A percentile compares a stretch with the other conserved stretches of the same genome.
Conservation (phyloP, 1,284 basidiomycete species). For the Ustilago lituana region DNA sequence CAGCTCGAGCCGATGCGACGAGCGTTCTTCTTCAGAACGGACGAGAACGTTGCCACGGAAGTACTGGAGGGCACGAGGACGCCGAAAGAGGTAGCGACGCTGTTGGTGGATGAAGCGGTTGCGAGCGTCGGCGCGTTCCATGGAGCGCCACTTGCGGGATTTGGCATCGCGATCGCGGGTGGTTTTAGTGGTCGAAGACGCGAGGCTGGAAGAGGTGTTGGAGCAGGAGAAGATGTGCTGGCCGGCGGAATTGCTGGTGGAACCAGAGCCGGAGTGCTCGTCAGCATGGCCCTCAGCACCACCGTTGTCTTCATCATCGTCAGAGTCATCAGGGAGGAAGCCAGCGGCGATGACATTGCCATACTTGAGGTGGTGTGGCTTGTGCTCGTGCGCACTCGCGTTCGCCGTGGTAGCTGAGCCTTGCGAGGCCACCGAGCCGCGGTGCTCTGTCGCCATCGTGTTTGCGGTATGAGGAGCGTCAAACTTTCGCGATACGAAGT, state of each 20-base stretch:
- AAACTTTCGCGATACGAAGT: too few relatives aligned
- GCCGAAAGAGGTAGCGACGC: conserved; percentile 55
- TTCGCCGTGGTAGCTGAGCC: conserved; percentile 3
- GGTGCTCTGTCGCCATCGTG: conserved; percentile 21
- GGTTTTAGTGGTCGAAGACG: conserved; percentile 10
- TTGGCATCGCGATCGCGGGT: conserved; percentile 36
- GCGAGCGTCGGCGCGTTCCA: conserved; percentile 34
- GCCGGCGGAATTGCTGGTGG: too few relatives aligned
- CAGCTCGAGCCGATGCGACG: conserved; percentile 48
- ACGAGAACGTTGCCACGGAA: conserved; percentile 53
- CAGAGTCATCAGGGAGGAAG: conserved; percentile 35
- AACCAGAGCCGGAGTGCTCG: too few relatives aligned
- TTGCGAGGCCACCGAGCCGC: conserved; percentile 25
- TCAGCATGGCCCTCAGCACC: too few relatives aligned
- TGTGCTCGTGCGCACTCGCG: conserved; percentile 15
- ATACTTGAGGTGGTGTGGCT: conserved; percentile 55
- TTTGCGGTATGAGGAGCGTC: too few relatives aligned
- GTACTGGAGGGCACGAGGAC: conserved; percentile 57
- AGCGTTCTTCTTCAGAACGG: conserved; percentile 50
- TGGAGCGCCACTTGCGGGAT: conserved; percentile 18
- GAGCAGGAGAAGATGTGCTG: too few relatives aligned
- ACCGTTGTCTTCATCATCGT: conserved; percentile 28
- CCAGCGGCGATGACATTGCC: conserved; percentile 45
- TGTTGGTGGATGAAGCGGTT: conserved; percentile 37
- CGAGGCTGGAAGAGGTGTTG: too few relatives aligned